A percentile compares a stretch with the other conserved stretches of the same genome.
phyloP scores from a whole-genome alignment of 2,329 filamentous ascomycete genomes.

The Colletotrichum endophyticum region DNA sequence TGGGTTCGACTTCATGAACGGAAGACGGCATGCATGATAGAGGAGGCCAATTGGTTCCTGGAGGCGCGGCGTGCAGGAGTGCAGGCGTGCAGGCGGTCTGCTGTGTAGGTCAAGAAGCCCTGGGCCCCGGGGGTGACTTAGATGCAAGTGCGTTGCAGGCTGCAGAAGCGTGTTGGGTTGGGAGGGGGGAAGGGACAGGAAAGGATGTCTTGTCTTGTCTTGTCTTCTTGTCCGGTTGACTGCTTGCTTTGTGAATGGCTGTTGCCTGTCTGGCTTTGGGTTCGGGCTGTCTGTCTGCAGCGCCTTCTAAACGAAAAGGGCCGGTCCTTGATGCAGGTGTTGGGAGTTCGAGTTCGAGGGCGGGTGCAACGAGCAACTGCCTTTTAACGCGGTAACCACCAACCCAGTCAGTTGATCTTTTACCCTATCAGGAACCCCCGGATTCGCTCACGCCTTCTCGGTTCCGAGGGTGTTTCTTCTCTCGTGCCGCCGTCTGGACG shows the following conservation, averaged over 20 bases:
- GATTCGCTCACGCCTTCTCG: not conserved
- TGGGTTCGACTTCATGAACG: constrained; percentile 45
- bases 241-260: not conserved
- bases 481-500: not conserved
- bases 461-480: not conserved
- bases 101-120: constrained; percentile 36
- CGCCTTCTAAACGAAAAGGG: constrained; percentile 10
- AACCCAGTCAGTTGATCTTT: constrained; percentile 1
- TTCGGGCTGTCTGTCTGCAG: constrained; percentile 15
- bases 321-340: constrained; percentile 7
- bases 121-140: constrained; percentile 33
- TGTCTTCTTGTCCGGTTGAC: not conserved
- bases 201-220: not conserved
- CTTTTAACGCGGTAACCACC: not conserved
- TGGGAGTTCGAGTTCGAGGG: not conserved
- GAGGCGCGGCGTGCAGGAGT: constrained; percentile 25
- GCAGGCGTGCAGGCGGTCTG: constrained; percentile 32
- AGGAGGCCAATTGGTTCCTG: constrained; percentile 42
- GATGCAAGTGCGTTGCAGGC: constrained; percentile 22
- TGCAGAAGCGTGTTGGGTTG: constrained; percentile 23
- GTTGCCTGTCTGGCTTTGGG: constrained; percentile 22
- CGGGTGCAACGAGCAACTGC: constrained; percentile 11
- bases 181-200: constrained; percentile 28
- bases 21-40: constrained; percentile 54
- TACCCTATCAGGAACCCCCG: constrained; percentile 1